phyloP scores from a whole-genome alignment of 345 rosid species.

The Cardiospermum halicacabum region DNA sequence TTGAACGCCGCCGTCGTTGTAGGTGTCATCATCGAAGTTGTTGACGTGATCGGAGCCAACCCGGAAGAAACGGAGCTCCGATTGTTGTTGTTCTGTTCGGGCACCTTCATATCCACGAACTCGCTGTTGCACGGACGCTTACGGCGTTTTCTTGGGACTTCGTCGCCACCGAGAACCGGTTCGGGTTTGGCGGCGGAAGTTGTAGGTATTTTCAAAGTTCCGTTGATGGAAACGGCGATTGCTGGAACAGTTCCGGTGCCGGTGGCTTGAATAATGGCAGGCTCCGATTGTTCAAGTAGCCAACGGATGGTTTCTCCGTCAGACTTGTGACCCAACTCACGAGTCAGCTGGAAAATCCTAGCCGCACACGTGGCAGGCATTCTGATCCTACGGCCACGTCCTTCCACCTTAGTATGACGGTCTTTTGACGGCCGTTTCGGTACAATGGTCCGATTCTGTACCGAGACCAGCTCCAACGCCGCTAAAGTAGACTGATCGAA shows the following conservation, averaged over 20 bases:
- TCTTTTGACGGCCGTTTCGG: conserved; percentile 49
- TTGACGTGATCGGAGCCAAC: conserved; percentile 44
- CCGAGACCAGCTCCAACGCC: conserved; percentile 12
- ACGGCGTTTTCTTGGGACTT: conserved; percentile 35
- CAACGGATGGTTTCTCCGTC: conserved; percentile 78
- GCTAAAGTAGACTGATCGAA: conserved; percentile 18
- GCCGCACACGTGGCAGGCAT: conserved; percentile 74
- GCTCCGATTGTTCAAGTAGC: conserved; percentile 68
- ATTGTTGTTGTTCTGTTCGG: conserved; percentile 22
- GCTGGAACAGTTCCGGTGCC: conserved; percentile 78
- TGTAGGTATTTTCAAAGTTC: conserved; percentile 62
- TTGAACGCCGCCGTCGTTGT: background rate
- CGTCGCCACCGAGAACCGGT: conserved; percentile 19
- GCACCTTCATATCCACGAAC: conserved; percentile 39
- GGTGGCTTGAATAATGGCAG: conserved; percentile 70
- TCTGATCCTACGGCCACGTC: conserved; percentile 77
- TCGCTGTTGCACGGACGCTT: conserved; percentile 45
- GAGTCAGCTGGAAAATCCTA: conserved; percentile 76
- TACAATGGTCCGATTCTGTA: conserved; percentile 19
- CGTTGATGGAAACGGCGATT: conserved; percentile 70
- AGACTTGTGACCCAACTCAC: conserved; percentile 69
- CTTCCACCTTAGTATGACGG: conserved; percentile 87
- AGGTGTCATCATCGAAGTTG: background rate
- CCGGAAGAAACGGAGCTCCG: conserved; percentile 49
- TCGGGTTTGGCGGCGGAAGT: conserved; percentile 28